Evolutionary conservation across 805 yeast species (phyloP).

Genomic region (Sungouiozyma ichnusensis): DNA sequence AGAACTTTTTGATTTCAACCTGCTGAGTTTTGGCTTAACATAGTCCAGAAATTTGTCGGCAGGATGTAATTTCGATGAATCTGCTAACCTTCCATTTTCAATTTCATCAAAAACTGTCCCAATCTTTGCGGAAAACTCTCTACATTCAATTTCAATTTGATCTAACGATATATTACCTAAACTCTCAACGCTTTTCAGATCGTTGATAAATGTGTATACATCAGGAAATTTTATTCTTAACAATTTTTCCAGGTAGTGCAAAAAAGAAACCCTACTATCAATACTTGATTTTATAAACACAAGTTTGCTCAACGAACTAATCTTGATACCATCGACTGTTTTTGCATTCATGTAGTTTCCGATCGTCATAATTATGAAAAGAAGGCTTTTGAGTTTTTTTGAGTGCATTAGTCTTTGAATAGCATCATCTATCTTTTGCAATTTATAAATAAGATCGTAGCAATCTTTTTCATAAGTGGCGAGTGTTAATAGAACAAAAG

Average conservation of each 20-base stretch:
- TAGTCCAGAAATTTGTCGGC: constrained; percentile 48
- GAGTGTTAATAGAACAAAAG: constrained; percentile 47
- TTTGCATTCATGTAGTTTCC: constrained; percentile 80
- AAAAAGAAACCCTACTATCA: constrained; percentile 56
- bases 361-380: constrained; percentile 57
- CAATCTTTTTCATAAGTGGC: constrained; percentile 56
- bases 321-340: constrained; percentile 59
- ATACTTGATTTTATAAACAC: constrained; percentile 58
- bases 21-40: constrained; percentile 41
- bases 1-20: constrained; percentile 44
- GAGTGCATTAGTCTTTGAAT: constrained; percentile 45
- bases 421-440: constrained; percentile 50
- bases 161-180: constrained; percentile 55
- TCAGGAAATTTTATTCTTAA: constrained; percentile 60
- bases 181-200: constrained; percentile 41
- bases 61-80: constrained; percentile 53
- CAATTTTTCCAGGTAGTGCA: constrained; percentile 65
- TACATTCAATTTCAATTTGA: constrained; percentile 48
- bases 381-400: constrained; percentile 42
- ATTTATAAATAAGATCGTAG: constrained; percentile 45
- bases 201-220: constrained; percentile 49
- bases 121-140: constrained; percentile 41
- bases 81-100: constrained; percentile 55
- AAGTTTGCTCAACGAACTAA: constrained; percentile 57
- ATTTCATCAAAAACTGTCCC: constrained; percentile 43